phyloP scores from a whole-genome alignment of 352 stramenopile genomes.

The Peronospora farinosa region DNA sequence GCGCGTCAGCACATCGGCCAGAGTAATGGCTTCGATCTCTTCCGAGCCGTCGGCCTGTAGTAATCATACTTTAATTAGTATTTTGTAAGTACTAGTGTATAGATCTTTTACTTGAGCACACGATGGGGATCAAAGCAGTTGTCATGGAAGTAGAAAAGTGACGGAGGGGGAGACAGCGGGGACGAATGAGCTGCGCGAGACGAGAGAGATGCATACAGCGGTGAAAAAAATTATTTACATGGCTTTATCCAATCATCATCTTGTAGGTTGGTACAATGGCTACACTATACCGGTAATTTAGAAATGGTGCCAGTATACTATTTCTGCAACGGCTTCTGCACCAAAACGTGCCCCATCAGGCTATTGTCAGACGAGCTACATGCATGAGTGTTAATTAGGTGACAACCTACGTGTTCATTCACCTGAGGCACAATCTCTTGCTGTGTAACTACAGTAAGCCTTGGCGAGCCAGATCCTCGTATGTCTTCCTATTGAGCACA shows the following conservation, averaged over 20 bases:
- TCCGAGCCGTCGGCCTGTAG: conserved; percentile 68
- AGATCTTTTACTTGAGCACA: conserved; percentile 7
- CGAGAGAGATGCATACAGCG: conserved; percentile 1
- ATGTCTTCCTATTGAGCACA: conserved; percentile 95
- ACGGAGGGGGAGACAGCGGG: not conserved
- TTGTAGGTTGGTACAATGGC: not conserved
- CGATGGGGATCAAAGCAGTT: conserved; percentile 36
- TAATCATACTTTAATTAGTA: conserved; percentile 6
- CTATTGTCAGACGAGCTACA: no score
- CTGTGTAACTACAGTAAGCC: conserved; percentile 85
- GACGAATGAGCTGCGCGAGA: conserved; percentile 3
- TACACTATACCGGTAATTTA: not conserved
- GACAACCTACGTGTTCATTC: conserved; percentile 8
- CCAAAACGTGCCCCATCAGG: no score
- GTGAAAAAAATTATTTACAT: not conserved
- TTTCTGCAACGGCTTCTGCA: no score
- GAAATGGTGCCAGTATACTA: no score
- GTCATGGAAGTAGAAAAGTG: conserved; percentile 20
- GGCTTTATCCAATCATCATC: not conserved
- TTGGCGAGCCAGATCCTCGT: conserved; percentile 96
- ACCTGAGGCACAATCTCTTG: not conserved
- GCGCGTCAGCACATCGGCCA: conserved; percentile 67
- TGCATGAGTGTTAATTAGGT: not conserved
- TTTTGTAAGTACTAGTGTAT: not conserved
- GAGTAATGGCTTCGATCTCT: conserved; percentile 75